Percentiles rank a stretch among this genome's conserved stretches.
Conservation (phyloP, 2,329 filamentous ascomycete genomes). For the Sclerotinia trifoliorum region DNA sequence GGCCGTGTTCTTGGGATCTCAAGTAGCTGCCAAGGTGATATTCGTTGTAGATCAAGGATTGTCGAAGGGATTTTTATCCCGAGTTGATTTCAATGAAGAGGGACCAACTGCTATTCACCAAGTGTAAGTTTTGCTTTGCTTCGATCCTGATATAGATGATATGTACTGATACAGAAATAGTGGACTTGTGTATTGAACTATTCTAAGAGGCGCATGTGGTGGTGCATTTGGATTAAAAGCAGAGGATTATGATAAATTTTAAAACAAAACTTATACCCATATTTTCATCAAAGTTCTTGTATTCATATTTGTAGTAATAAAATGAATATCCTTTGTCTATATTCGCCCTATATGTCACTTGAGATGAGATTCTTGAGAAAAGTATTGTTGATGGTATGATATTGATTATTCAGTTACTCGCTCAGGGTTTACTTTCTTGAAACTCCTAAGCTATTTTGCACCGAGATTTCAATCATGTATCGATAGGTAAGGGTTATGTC, state of each 20-base stretch:
- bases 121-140: conserved; percentile 34
- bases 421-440: too few species aligned
- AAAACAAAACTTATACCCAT: conserved; percentile 19
- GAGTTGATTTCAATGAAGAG: conserved; percentile 45
- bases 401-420: too few species aligned
- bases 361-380: not conserved
- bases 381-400: not conserved
- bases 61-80: conserved; percentile 64
- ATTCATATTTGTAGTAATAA: conserved; percentile 9
- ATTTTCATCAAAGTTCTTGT: not conserved
- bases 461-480: too few species aligned
- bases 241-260: conserved; percentile 14
- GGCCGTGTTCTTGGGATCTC: conserved; percentile 66
- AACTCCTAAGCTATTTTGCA: too few species aligned
- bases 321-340: not conserved
- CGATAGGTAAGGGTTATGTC: not conserved
- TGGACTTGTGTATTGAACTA: conserved; percentile 23
- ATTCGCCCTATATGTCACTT: not conserved
- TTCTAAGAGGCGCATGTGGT: conserved; percentile 6
- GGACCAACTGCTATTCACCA: conserved; percentile 41
- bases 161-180: conserved; percentile 7
- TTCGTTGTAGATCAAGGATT: conserved; percentile 66
- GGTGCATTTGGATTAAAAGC: conserved; percentile 1
- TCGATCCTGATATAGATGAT: not conserved
- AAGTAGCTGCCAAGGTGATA: conserved; percentile 69